These are phyloP conservation scores for Starmera quercuum DNA, from an alignment of 805 yeast genomes.

Conservation along the genomic window DNA sequence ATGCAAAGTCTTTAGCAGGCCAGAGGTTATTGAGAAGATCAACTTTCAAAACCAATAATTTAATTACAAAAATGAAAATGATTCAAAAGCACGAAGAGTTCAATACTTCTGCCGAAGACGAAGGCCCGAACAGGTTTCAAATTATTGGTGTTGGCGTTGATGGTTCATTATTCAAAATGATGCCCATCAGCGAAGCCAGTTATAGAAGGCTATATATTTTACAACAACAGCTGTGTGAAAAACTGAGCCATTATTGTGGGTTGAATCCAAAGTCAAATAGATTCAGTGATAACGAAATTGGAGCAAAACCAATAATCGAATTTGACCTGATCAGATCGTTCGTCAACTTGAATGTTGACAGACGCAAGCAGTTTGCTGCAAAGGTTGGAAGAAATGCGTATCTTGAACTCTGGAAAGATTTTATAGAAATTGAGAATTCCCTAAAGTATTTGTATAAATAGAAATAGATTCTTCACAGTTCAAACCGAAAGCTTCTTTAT, in stretches of 20 bases:
- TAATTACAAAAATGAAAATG: constrained; percentile 46
- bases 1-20: constrained; percentile 75
- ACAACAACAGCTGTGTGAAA: constrained; percentile 82
- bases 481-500: neutral
- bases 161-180: constrained; percentile 69
- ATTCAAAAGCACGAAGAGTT: constrained; percentile 29
- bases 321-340: constrained; percentile 48
- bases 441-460: constrained; percentile 12
- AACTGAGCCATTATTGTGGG: constrained; percentile 66
- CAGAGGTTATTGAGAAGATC: constrained; percentile 63
- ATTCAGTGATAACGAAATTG: constrained; percentile 24
- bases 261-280: constrained; percentile 60
- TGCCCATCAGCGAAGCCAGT: constrained; percentile 66
- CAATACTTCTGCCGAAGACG: constrained; percentile 1
- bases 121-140: constrained; percentile 34
- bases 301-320: constrained; percentile 59
- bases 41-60: constrained; percentile 60
- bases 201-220: constrained; percentile 78
- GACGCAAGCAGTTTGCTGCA: constrained; percentile 42
- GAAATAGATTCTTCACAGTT: too few species aligned
- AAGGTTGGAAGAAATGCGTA: constrained; percentile 53
- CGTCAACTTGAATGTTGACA: constrained; percentile 47
- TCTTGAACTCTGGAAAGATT: constrained; percentile 61
- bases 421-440: constrained; percentile 47
- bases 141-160: constrained; percentile 68